Evolutionary conservation across 179 eudicot genomes (phyloP).

Genomic region (Spinacia oleracea): DNA sequence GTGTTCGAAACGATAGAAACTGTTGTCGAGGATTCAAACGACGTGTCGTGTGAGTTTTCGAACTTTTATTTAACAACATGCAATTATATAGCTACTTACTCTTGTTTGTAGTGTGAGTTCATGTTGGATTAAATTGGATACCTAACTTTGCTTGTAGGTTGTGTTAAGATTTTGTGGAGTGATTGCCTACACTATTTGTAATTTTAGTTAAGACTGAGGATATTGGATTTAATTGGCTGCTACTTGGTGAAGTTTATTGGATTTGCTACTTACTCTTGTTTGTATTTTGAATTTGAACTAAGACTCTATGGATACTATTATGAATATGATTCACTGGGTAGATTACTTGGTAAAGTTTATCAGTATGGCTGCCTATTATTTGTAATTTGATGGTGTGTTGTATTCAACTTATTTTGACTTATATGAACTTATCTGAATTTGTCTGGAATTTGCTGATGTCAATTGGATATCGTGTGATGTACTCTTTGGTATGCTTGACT

Average conservation of each 20-base stretch:
- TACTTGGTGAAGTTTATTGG: not conserved
- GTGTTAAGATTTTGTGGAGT: not conserved
- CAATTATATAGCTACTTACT: not conserved
- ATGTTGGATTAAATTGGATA: not conserved
- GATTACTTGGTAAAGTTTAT: not conserved
- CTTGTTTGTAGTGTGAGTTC: not conserved
- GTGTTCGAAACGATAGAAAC: conserved; percentile 72
- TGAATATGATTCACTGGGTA: not conserved
- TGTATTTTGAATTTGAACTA: not conserved
- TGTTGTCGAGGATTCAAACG: conserved; percentile 71
- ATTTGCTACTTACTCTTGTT: not conserved
- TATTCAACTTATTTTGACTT: too few relatives aligned
- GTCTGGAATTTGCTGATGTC: too few relatives aligned
- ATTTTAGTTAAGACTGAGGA: not conserved
- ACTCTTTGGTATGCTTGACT: too few relatives aligned
- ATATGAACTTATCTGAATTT: too few relatives aligned
- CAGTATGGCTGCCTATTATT: not conserved
- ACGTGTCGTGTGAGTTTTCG: conserved; percentile 74
- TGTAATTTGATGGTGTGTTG: too few relatives aligned
- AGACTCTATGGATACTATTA: not conserved
- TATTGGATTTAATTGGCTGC: not conserved
- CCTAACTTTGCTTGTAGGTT: not conserved
- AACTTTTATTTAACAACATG: not conserved
- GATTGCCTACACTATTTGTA: not conserved
- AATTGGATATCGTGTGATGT: too few relatives aligned